Base-by-base conservation (phyloP, 306 rosid species). In the Pyrus betulifolia region DNA sequence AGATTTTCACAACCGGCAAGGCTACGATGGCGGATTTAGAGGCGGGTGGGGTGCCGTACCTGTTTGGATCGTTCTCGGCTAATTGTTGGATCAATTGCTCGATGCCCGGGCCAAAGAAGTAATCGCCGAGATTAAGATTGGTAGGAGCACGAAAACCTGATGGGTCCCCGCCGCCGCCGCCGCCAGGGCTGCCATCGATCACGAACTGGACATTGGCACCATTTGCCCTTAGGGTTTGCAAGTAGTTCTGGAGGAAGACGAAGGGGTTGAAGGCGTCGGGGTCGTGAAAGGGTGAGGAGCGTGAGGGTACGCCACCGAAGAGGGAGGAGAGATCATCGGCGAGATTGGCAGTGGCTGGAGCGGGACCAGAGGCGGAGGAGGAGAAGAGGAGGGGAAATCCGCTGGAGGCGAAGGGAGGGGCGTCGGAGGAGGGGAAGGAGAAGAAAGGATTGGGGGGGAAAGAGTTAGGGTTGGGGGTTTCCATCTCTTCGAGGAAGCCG, bases 61-160 rank as follows among this genome's bases (percentile, higher is more conserved):
- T 89, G 76, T 86, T 93, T 0, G 98, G 98, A 75, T 93, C 98
- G 30, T 93, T 93, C 87, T 93, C 98, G 2, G 98, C 96, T 2
- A 93, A 90, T 51, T 93, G 98, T 69, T 93, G 98, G 78, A 93
- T 93, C 87, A 93, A 88, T 78, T 93, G 93, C 89, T 93, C 98
- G 12, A 93, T 96, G 1, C 98, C 98, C 0, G 97, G 93, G 7
- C 98, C 97, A 14, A 93, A 91, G 82, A 93, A 93, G 86, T 93
- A 93, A 74, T 93, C 98, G 4, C 98, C 98, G 1, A 85, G 87
- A 72, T 88, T 93, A 66, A 80, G 77, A 77, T 93, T 93, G 3
- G 86, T 35, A 0, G 91, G 83, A 8, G 85, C 72, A 17, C 91
- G 92, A 27, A 87, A 76, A 4, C 87, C 86, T 10, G 73, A 4